Base-by-base conservation (phyloP, 768 basidiomycete species). In the Kwoniella shandongensis region DNA sequence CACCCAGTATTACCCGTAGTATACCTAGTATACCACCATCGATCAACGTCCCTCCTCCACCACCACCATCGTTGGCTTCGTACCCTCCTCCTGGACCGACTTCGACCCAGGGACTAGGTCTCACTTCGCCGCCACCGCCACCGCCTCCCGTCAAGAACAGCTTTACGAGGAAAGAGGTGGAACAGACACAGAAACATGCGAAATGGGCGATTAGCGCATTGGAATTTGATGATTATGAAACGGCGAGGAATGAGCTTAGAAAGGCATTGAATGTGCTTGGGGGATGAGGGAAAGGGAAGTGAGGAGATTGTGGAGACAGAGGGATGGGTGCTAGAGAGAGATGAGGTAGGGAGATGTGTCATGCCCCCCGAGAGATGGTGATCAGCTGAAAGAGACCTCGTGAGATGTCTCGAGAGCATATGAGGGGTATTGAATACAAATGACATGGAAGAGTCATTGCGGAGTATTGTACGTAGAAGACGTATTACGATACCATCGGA, bases 171-270 rank as follows among this genome's bases (percentile, higher is more conserved):
- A 79, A 79, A 50, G 71, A 85, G 51, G 82, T 96, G 23, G 80
- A 85, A 18, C 84, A 86, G 61, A 84, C 84, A 13, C 93, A 99
- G 80, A 96, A 89, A 72, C 91, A 93, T 67, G 91, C 91, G 65
- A 83, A 83, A 51, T 96, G 88, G 78, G 94, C 94, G 6, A 89
- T 97, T 55, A 91, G 89, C 27, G 85, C 96, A n/a, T 80, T 99
- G 52, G 91, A 97, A 71, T 97, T 93, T 73, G 94, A 98, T 72
- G 94, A 99, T 76, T 81, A 81, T 10, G 87, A 88, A 62, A 88
- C 89, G 66, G 94, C 94, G 17, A 82, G 83, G 70, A 86, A 83
- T 72, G 91, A 99, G 77, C 77, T 99, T 63, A 81, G 83, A 63
- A 80, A 83, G 32, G 94, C 94, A 13, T 77, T 99, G 56, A 72